Conservation (phyloP, 192 early-diverging fungal genomes). For the Mortierella claussenii region DNA sequence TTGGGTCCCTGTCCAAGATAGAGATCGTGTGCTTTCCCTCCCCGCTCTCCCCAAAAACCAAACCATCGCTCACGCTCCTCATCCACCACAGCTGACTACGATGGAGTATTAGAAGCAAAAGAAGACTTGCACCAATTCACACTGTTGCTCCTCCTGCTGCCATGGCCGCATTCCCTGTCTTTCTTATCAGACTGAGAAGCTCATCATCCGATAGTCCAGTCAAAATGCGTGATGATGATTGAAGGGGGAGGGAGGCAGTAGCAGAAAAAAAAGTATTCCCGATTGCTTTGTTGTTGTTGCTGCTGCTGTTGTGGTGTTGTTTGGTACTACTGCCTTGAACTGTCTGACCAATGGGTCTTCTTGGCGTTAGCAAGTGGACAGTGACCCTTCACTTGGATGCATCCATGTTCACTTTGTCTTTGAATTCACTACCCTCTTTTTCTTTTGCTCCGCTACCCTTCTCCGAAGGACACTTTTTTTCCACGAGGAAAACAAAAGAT, state of each 20-base stretch:
- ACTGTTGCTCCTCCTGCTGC: not conserved
- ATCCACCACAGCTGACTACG: no score
- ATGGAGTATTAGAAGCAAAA: no score
- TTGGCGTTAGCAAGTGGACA: not conserved
- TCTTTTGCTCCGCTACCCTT: not conserved
- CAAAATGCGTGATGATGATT: no score
- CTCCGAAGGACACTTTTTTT: not conserved
- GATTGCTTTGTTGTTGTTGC: no score
- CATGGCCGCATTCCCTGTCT: not conserved
- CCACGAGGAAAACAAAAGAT: not conserved
- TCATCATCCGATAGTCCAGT: not conserved
- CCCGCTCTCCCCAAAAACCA: no score
- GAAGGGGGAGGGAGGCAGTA: no score
- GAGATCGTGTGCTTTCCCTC: conserved; percentile 10
- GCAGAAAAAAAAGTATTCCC: no score
- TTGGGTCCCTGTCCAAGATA: not conserved
- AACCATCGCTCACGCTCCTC: no score
- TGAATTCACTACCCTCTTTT: not conserved
- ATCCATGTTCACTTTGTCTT: conserved; percentile 16
- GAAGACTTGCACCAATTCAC: not conserved
- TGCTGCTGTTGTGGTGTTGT: not conserved
- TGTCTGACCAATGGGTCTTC: no score
- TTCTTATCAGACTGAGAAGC: not conserved
- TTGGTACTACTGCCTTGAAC: not conserved
- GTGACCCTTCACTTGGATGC: conserved; percentile 2